Conservation (phyloP, 495 filamentous ascomycete genomes). For the Tuber melanosporum region DNA sequence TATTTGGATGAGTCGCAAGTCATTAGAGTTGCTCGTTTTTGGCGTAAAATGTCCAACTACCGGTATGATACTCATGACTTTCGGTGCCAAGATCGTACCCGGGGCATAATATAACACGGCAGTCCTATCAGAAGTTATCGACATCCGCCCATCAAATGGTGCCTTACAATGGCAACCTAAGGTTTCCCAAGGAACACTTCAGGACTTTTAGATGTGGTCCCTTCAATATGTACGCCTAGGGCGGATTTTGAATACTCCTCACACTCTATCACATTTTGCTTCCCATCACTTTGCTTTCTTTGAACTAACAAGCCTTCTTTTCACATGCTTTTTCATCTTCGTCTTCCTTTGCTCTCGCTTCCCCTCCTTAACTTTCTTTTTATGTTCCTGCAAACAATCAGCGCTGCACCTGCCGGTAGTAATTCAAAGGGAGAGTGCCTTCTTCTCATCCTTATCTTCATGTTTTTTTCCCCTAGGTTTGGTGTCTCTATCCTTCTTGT, state of each 20-base stretch:
- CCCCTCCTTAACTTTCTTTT: conserved; percentile 85
- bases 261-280: neutral
- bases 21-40: too few relatives aligned
- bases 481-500: conserved; percentile 47
- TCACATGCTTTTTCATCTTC: conserved; percentile 92
- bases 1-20: too few relatives aligned
- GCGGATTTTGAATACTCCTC: neutral
- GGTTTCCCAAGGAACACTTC: neutral
- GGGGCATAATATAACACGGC: neutral
- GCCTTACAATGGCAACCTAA: neutral
- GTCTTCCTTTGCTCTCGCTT: conserved; percentile 84
- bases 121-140: neutral
- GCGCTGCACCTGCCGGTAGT: conserved; percentile 8
- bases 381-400: conserved; percentile 57
- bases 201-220: neutral
- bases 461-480: conserved; percentile 79
- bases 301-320: conserved; percentile 66
- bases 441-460: conserved; percentile 84
- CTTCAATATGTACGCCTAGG: neutral
- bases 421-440: conserved; percentile 44
- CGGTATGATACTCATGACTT: too few relatives aligned
- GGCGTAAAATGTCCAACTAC: too few relatives aligned
- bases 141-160: neutral
- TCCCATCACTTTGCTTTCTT: conserved; percentile 32
- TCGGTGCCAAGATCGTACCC: neutral